phyloP scores from a whole-genome alignment of 768 basidiomycete genomes.

The Termitomyces heimii region DNA sequence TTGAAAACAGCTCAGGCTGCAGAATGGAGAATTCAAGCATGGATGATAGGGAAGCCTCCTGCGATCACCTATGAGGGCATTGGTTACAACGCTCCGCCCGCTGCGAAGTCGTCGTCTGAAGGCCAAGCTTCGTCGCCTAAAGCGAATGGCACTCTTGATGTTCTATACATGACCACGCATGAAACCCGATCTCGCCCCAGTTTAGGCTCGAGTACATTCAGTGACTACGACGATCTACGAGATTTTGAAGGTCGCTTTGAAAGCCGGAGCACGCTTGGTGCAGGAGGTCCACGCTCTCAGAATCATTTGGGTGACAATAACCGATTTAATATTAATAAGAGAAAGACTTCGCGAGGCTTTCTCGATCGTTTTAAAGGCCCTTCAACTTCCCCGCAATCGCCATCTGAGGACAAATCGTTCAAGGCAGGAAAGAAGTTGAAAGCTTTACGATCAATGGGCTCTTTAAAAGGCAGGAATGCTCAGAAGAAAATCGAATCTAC shows the following conservation, averaged over 20 bases:
- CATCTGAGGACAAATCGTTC: conserved; percentile 32
- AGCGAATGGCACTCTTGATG: conserved; percentile 21
- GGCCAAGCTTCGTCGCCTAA: conserved; percentile 22
- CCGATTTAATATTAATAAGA: conserved; percentile 32
- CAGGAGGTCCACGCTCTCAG: conserved; percentile 22
- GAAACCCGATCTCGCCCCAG: conserved; percentile 59
- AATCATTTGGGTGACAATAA: conserved; percentile 26
- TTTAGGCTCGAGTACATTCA: conserved; percentile 65
- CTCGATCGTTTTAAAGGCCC: conserved; percentile 54
- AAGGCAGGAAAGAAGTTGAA: conserved; percentile 53
- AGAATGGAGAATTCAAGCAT: conserved; percentile 95
- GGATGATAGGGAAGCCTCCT: conserved; percentile 96
- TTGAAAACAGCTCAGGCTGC: conserved; percentile 95
- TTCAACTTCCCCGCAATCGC: conserved; percentile 36
- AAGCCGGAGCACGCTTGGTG: conserved; percentile 68
- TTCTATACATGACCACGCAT: conserved; percentile 24
- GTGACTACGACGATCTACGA: conserved; percentile 82
- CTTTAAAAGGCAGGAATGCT: conserved; percentile 54
- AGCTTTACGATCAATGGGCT: conserved; percentile 76
- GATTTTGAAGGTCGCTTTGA: conserved; percentile 87
- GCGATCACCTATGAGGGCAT: conserved; percentile 81
- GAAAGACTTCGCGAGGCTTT: conserved; percentile 66
- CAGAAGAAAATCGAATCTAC: conserved; percentile 32
- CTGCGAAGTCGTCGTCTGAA: conserved; percentile 16
- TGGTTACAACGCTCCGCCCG: conserved; percentile 56